phyloP scores from a whole-genome alignment of 2,329 filamentous ascomycete species.

The Arthrobotrys musiformis region DNA sequence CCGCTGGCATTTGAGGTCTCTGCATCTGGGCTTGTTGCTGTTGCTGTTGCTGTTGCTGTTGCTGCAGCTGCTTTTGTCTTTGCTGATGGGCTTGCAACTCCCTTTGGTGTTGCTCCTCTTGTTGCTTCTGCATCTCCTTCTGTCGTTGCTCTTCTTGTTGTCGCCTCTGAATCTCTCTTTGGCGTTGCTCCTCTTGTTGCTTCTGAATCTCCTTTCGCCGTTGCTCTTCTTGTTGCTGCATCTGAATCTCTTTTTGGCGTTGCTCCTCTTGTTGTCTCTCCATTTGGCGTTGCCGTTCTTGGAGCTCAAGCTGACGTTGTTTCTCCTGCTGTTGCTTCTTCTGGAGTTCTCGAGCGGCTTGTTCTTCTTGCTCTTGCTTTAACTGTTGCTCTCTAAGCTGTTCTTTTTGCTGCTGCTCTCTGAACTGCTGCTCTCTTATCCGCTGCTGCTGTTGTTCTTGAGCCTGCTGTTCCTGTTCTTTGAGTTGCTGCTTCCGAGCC shows the following conservation, averaged over 20 bases:
- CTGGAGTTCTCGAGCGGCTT: constrained; percentile 30
- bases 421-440: constrained; percentile 37
- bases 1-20: constrained; percentile 49
- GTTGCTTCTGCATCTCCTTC: no score
- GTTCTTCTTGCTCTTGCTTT: constrained; percentile 33
- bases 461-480: constrained; percentile 26
- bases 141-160: no score
- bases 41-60: no score
- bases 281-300: constrained; percentile 41
- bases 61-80: constrained; percentile 39
- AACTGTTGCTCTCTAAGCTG: constrained; percentile 30
- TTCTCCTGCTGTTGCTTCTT: constrained; percentile 48
- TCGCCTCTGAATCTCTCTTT: no score
- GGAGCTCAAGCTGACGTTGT: constrained; percentile 52
- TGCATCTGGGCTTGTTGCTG: constrained; percentile 53
- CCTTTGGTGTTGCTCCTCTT: no score
- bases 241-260: no score
- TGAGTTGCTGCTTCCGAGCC: neutral
- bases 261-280: constrained; percentile 53
- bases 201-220: no score
- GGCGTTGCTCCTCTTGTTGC: no score
- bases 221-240: no score
- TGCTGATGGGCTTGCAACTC: constrained; percentile 47
- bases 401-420: constrained; percentile 31
- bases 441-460: constrained; percentile 17